Percentiles rank a stretch among this genome's conserved stretches.
phyloP scores from a whole-genome alignment of 2,329 filamentous ascomycete species.

The Penicillium sp. region DNA sequence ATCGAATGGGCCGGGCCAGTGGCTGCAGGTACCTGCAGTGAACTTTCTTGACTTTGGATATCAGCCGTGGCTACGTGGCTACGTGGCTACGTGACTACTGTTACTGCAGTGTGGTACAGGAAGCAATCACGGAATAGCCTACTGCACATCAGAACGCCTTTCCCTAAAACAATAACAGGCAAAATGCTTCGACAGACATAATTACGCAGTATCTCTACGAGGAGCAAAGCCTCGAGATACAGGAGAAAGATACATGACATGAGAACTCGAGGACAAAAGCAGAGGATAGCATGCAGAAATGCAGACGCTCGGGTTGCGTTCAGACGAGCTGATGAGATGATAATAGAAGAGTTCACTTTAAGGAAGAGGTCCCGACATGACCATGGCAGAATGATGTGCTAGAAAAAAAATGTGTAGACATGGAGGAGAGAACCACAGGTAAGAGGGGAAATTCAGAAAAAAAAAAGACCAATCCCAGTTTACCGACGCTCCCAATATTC shows the following conservation, averaged over 20 bases:
- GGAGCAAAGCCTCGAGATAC: neutral
- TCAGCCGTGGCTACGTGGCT: too few relatives aligned
- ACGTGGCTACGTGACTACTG: neutral
- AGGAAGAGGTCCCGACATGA: conserved; percentile 25
- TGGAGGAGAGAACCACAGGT: neutral
- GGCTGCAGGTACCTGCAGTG: too few relatives aligned
- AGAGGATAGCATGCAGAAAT: conserved; percentile 8
- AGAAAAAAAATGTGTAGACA: conserved; percentile 7
- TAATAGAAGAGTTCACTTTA: conserved; percentile 15
- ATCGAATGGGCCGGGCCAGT: too few relatives aligned
- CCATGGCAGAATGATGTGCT: conserved; percentile 34
- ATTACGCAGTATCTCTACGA: neutral
- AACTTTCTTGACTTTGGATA: too few relatives aligned
- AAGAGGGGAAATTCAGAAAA: conserved; percentile 13
- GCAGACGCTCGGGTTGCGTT: conserved; percentile 19
- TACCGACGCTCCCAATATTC: conserved; percentile 31
- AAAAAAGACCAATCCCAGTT: conserved; percentile 24
- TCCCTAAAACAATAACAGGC: neutral
- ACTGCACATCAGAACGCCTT: neutral
- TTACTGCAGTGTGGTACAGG: neutral
- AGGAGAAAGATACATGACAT: neutral
- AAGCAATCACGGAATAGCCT: neutral
- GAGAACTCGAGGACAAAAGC: neutral
- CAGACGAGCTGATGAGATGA: conserved; percentile 17
- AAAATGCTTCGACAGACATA: neutral